Percentiles rank a stretch among this genome's conserved stretches.
Evolutionary conservation across 139 green algal genomes (phyloP).

Genomic region (Coccomyxa sp.): DNA sequence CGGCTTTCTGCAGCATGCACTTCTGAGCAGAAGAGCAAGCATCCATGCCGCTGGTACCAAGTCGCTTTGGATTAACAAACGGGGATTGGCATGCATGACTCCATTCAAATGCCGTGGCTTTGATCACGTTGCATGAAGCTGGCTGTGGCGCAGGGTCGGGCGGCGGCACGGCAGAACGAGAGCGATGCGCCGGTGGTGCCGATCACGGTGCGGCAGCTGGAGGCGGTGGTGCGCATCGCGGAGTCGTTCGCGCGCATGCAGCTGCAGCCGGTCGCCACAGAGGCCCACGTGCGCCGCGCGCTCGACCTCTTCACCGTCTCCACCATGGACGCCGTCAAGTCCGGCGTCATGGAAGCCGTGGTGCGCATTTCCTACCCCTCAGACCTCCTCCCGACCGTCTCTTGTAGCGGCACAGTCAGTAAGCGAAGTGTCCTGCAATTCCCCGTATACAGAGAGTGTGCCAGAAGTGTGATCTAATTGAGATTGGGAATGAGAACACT

Average conservation of each 20-base stretch:
- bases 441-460: too few relatives aligned
- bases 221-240: slow-evolving; percentile 90
- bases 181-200: slow-evolving; percentile 72
- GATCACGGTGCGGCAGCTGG: slow-evolving; percentile 95
- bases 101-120: too few relatives aligned
- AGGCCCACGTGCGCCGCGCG: slow-evolving; percentile 74
- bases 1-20: too few relatives aligned
- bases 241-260: slow-evolving; percentile 93
- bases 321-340: slow-evolving; percentile 75
- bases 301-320: slow-evolving; percentile 79
- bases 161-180: slow-evolving; percentile 32
- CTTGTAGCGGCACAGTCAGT: not conserved
- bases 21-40: too few relatives aligned
- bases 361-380: not conserved
- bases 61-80: too few relatives aligned
- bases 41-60: too few relatives aligned
- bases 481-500: too few relatives aligned
- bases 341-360: slow-evolving; percentile 29
- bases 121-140: too few relatives aligned
- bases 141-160: slow-evolving; percentile 54
- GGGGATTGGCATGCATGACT: too few relatives aligned
- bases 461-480: too few relatives aligned
- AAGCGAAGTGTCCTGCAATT: too few relatives aligned
- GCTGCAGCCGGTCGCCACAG: slow-evolving; percentile 55
- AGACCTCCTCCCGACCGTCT: not conserved